phyloP scores from a whole-genome alignment of 306 rosid genomes.

The Lathyrus aphaca region DNA sequence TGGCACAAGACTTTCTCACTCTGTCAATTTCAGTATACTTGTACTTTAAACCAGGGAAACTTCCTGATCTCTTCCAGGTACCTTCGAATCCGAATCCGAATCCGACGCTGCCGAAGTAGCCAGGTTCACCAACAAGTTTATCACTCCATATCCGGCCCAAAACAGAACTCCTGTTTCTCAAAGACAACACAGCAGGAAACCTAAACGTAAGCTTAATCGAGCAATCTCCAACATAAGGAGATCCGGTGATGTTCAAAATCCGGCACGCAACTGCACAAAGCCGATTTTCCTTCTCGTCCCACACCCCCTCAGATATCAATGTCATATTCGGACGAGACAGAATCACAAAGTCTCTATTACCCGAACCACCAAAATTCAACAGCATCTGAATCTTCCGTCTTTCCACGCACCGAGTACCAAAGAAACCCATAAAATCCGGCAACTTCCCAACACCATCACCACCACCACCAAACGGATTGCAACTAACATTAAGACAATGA shows the following conservation, averaged over 20 bases:
- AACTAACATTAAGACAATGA: conserved; percentile 53
- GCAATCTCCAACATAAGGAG: conserved; percentile 75
- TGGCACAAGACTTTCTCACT: conserved; percentile 50
- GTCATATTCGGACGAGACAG: conserved; percentile 59
- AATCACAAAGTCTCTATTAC: conserved; percentile 34
- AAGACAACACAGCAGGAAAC: conserved; percentile 59
- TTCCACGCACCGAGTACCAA: conserved; percentile 49
- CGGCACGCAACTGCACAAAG: conserved; percentile 68
- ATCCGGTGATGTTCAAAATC: conserved; percentile 56
- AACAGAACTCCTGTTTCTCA: conserved; percentile 60
- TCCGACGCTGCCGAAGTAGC: conserved; percentile 58
- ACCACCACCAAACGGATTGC: conserved; percentile 60
- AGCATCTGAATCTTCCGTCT: conserved; percentile 62
- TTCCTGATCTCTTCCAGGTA: conserved; percentile 40
- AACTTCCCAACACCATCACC: conserved; percentile 41
- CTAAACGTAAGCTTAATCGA: conserved; percentile 54
- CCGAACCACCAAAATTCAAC: conserved; percentile 57
- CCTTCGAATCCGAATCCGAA: conserved; percentile 57
- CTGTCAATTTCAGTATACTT: conserved; percentile 56
- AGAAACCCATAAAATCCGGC: conserved; percentile 52
- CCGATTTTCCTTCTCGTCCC: conserved; percentile 71
- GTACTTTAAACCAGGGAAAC: conserved; percentile 49
- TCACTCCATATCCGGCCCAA: conserved; percentile 73
- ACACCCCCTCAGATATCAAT: conserved; percentile 70
- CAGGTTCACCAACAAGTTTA: conserved; percentile 51